These are phyloP conservation scores for Skeletonema grethae DNA, from an alignment of 108 stramenopile species.

Conservation along the genomic window DNA sequence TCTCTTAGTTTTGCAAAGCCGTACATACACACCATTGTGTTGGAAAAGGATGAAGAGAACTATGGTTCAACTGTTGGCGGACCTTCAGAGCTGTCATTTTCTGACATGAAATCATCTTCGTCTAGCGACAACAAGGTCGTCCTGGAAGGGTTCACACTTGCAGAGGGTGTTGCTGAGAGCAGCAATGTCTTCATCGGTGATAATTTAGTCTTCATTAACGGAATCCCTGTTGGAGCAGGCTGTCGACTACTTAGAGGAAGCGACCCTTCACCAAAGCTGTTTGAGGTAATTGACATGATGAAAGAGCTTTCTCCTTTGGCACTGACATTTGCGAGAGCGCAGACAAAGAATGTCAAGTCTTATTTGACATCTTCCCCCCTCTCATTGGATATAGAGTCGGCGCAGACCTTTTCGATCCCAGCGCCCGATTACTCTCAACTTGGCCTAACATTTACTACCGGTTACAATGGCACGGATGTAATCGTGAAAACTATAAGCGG, in stretches of 20 bases:
- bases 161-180: slow-evolving; percentile 72
- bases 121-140: slow-evolving; percentile 57
- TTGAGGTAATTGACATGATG: slow-evolving; percentile 66
- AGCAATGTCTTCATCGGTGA: slow-evolving; percentile 82
- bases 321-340: slow-evolving; percentile 84
- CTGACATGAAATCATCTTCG: slow-evolving; percentile 44
- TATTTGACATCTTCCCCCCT: slow-evolving; percentile 43
- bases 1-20: slow-evolving; percentile 70
- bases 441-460: slow-evolving; percentile 66
- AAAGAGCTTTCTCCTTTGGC: slow-evolving; percentile 70
- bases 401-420: slow-evolving; percentile 69
- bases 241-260: slow-evolving; percentile 61
- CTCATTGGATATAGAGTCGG: slow-evolving; percentile 53
- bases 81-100: slow-evolving; percentile 68
- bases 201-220: slow-evolving; percentile 83
- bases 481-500: slow-evolving; percentile 69
- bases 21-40: slow-evolving; percentile 51
- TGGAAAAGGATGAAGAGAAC: slow-evolving; percentile 45
- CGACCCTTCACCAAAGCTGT: slow-evolving; percentile 36
- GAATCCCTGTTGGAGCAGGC: slow-evolving; percentile 83
- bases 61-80: slow-evolving; percentile 53
- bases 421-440: slow-evolving; percentile 58
- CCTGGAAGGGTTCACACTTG: slow-evolving; percentile 66
- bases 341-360: slow-evolving; percentile 34
- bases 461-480: slow-evolving; percentile 48